phyloP scores from a whole-genome alignment of 768 basidiomycete genomes.

The Termitomyces sp. region DNA sequence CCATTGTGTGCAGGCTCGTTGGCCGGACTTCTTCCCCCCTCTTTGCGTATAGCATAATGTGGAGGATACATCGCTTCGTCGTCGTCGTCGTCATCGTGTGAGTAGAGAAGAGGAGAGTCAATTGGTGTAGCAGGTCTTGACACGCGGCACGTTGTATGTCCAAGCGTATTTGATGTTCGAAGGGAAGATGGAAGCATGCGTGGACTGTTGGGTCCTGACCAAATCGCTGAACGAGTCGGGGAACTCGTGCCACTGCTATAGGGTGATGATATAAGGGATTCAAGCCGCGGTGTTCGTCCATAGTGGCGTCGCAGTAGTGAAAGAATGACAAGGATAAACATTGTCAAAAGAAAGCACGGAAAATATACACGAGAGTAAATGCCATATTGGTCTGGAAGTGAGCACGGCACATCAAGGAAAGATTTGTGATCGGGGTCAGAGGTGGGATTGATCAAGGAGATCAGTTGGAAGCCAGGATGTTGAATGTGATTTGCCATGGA shows the following conservation, averaged over 20 bases:
- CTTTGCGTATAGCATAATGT: slow-evolving; percentile 43
- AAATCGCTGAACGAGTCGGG: slow-evolving; percentile 34
- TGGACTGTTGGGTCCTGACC: slow-evolving; percentile 43
- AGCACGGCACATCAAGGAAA: slow-evolving; percentile 65
- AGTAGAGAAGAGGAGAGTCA: slow-evolving; percentile 31
- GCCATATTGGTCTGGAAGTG: slow-evolving; percentile 68
- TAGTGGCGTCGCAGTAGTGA: slow-evolving; percentile 39
- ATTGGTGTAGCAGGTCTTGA: slow-evolving; percentile 40
- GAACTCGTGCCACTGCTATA: slow-evolving; percentile 21
- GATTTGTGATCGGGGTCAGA: slow-evolving; percentile 32
- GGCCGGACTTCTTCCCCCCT: slow-evolving; percentile 28
- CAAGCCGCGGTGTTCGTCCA: slow-evolving; percentile 22
- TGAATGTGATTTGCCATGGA: slow-evolving; percentile 70
- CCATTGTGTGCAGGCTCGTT: slow-evolving; percentile 24
- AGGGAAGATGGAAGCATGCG: slow-evolving; percentile 33
- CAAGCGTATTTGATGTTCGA: slow-evolving; percentile 34
- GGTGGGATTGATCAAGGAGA: slow-evolving; percentile 51
- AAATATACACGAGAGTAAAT: slow-evolving; percentile 63
- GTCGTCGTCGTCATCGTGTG: slow-evolving; percentile 47
- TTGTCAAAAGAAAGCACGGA: slow-evolving; percentile 43
- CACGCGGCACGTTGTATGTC: slow-evolving; percentile 37
- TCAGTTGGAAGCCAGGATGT: slow-evolving; percentile 80
- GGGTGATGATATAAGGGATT: slow-evolving; percentile 28
- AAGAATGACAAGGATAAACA: slow-evolving; percentile 46
- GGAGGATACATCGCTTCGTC: slow-evolving; percentile 48